phyloP scores from a whole-genome alignment of 352 stramenopile genomes.

The Pythium guiyangense region DNA sequence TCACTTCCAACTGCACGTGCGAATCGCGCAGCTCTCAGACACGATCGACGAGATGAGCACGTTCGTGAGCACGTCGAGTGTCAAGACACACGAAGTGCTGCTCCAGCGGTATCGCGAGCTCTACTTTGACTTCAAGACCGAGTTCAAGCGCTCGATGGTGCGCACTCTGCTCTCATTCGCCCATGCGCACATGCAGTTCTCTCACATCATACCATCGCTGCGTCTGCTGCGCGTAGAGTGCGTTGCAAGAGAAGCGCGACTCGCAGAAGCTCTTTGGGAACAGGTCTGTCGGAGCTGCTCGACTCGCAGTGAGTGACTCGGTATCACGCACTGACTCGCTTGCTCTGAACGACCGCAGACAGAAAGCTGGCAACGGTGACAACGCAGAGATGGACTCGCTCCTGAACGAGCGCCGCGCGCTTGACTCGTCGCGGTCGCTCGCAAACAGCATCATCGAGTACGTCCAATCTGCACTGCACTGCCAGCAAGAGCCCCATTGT shows the following conservation, averaged over 20 bases:
- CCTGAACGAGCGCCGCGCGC: conserved; percentile 70
- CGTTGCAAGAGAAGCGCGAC: conserved; percentile 79
- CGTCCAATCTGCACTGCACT: too few relatives aligned
- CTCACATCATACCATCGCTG: background rate
- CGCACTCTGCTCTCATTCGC: too few relatives aligned
- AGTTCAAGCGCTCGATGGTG: conserved; percentile 91
- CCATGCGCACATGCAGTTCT: background rate
- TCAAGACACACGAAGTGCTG: conserved; percentile 83
- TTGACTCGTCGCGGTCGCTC: conserved; percentile 80
- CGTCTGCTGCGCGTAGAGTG: conserved; percentile 30
- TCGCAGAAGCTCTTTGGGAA: conserved; percentile 79
- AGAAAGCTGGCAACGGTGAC: conserved; percentile 49
- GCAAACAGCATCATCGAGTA: conserved; percentile 83
- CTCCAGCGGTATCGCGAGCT: conserved; percentile 95
- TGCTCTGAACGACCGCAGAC: conserved; percentile 18
- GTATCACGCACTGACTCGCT: background rate
- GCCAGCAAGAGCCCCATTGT: too few relatives aligned
- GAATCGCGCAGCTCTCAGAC: conserved; percentile 53
- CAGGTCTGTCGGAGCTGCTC: conserved; percentile 13
- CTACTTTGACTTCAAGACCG: conserved; percentile 94
- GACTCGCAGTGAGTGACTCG: background rate
- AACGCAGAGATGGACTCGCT: conserved; percentile 77
- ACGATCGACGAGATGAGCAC: conserved; percentile 84
- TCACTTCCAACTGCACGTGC: background rate
- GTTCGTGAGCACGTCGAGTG: conserved; percentile 59